phyloP scores from a whole-genome alignment of 2,329 filamentous ascomycete genomes.

The Alternaria arborescens region DNA sequence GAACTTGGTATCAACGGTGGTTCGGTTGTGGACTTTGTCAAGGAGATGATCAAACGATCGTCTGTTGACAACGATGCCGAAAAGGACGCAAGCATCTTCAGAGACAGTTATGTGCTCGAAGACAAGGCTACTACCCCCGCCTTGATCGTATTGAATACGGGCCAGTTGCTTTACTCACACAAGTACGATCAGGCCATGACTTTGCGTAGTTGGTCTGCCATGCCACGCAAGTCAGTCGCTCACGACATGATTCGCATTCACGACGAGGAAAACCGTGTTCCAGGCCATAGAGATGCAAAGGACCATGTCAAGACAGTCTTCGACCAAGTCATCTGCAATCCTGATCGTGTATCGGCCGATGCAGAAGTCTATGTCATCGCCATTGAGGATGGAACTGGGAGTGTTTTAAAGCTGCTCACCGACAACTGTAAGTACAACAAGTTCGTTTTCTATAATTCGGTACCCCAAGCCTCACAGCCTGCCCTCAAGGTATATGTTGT shows the following conservation, averaged over 20 bases:
- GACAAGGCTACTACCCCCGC: slow-evolving; percentile 55
- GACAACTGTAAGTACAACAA: slow-evolving; percentile 58
- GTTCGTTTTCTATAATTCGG: background rate
- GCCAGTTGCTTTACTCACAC: slow-evolving; percentile 80
- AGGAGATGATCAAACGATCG: slow-evolving; percentile 52
- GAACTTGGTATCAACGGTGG: slow-evolving; percentile 73
- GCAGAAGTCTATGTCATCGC: slow-evolving; percentile 75
- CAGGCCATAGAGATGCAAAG: slow-evolving; percentile 63
- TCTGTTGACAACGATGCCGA: slow-evolving; percentile 9
- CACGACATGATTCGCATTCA: slow-evolving; percentile 65
- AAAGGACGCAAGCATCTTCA: slow-evolving; percentile 21
- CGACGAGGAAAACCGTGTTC: slow-evolving; percentile 66
- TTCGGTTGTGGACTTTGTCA: slow-evolving; percentile 72
- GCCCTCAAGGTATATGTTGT: background rate
- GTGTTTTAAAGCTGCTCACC: slow-evolving; percentile 67
- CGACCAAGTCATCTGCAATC: slow-evolving; percentile 64
- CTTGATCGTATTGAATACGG: slow-evolving; percentile 79
- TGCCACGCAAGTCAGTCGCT: slow-evolving; percentile 68
- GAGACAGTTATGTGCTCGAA: slow-evolving; percentile 31
- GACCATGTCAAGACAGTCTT: slow-evolving; percentile 76
- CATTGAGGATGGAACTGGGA: slow-evolving; percentile 71
- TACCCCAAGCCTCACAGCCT: background rate
- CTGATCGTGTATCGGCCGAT: slow-evolving; percentile 54
- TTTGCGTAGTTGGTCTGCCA: slow-evolving; percentile 62
- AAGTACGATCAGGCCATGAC: slow-evolving; percentile 69